phyloP scores from a whole-genome alignment of 495 filamentous ascomycete genomes.

The Hypoxylon intermedium region DNA sequence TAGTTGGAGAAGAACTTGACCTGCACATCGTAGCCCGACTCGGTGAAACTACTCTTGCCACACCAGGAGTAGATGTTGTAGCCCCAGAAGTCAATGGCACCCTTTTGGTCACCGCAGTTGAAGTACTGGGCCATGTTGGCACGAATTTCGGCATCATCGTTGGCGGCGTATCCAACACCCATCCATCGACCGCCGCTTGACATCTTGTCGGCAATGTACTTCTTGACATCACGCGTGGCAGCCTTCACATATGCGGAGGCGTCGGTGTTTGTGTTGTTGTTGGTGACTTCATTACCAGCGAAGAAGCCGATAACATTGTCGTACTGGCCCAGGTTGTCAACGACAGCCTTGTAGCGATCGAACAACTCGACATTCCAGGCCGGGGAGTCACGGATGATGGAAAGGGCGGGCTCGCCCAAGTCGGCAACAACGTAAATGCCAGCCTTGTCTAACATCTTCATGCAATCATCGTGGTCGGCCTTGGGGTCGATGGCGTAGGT shows the following conservation, averaged over 20 bases:
- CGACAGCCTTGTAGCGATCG: constrained; percentile 78
- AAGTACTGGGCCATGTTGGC: constrained; percentile 84
- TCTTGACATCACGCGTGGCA: constrained; percentile 92
- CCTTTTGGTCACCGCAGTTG: constrained; percentile 74
- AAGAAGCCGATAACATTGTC: constrained; percentile 94
- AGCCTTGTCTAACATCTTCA: constrained; percentile 79
- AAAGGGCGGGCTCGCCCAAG: constrained; percentile 76
- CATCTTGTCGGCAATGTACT: constrained; percentile 77
- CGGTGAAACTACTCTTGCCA: constrained; percentile 73
- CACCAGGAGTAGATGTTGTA: constrained; percentile 99
- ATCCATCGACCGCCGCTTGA: constrained; percentile 69
- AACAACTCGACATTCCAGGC: constrained; percentile 78
- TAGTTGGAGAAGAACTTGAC: constrained; percentile 85
- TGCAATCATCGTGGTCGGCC: constrained; percentile 80
- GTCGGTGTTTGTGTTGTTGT: constrained; percentile 78
- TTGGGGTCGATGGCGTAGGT: constrained; percentile 89
- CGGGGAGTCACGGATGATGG: constrained; percentile 83
- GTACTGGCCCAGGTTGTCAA: constrained; percentile 81
- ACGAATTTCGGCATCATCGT: constrained; percentile 85
- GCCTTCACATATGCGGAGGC: constrained; percentile 95
- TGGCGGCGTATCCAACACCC: constrained; percentile 93
- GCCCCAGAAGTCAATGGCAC: constrained; percentile 92
- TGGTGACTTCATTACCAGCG: constrained; percentile 95
- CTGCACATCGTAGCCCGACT: constrained; percentile 79
- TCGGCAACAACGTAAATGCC: constrained; percentile 96